phyloP scores from a whole-genome alignment of 116 monocot genomes.

The Iris pallida region DNA sequence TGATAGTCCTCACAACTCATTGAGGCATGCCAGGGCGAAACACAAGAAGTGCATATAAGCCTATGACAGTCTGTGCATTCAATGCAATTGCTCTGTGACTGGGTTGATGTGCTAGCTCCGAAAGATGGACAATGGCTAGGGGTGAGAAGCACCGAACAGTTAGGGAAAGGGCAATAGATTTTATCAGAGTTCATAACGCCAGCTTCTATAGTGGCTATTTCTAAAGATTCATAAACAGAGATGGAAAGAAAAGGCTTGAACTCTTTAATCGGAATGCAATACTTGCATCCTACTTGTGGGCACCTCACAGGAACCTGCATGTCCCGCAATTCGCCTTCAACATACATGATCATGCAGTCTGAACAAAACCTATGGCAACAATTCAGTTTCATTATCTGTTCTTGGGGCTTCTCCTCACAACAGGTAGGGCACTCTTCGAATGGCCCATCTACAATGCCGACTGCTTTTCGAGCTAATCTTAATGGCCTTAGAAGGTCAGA shows the following conservation, averaged over 20 bases:
- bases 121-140: constrained; percentile 21
- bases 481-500: constrained; percentile 51
- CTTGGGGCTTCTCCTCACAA: constrained; percentile 34
- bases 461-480: constrained; percentile 71
- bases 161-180: constrained; percentile 56
- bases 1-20: constrained; percentile 83
- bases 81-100: constrained; percentile 28
- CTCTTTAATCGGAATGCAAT: constrained; percentile 27
- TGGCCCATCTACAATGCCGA: constrained; percentile 34
- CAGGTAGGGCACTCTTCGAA: constrained; percentile 30
- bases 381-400: constrained; percentile 24
- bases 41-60: constrained; percentile 59
- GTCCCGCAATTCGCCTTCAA: constrained; percentile 20
- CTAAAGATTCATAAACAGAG: constrained; percentile 24
- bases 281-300: constrained; percentile 24
- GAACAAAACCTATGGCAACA: constrained; percentile 51
- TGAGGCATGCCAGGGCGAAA: constrained; percentile 63
- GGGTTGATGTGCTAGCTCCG: constrained; percentile 39
- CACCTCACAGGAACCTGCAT: constrained; percentile 37
- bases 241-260: constrained; percentile 41
- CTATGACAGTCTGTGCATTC: constrained; percentile 70
- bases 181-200: constrained; percentile 19
- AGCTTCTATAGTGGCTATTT: constrained; percentile 21
- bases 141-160: constrained; percentile 43
- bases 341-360: constrained; percentile 30